Conservation (phyloP, 495 filamentous ascomycete genomes). For the Aspergillus taichungensis region DNA sequence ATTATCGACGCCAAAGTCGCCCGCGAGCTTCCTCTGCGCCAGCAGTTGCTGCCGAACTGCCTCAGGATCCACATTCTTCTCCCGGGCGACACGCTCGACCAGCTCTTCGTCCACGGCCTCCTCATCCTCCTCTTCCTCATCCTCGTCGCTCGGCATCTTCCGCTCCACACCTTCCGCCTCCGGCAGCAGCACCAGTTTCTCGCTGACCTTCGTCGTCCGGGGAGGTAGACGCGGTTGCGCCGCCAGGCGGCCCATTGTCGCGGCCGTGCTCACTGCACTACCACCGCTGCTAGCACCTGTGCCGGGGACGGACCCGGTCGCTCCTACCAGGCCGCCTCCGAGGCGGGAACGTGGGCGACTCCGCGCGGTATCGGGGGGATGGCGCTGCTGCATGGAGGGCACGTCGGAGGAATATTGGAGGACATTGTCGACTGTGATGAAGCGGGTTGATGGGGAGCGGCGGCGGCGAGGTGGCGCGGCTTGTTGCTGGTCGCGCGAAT, state of each 20-base stretch:
- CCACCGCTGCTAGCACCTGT: constrained; percentile 8
- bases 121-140: constrained; percentile 39
- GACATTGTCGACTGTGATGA: constrained; percentile 93
- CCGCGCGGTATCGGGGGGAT: constrained; percentile 52
- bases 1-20: constrained; percentile 49
- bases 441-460: constrained; percentile 53
- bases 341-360: constrained; percentile 38
- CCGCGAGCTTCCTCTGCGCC: constrained; percentile 30
- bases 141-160: constrained; percentile 29
- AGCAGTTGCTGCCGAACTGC: constrained; percentile 27
- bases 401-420: constrained; percentile 92
- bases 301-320: constrained; percentile 17
- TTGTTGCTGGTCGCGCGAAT: constrained; percentile 45
- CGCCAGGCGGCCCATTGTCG: constrained; percentile 30
- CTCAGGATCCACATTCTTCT: constrained; percentile 33
- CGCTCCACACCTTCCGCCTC: constrained; percentile 51
- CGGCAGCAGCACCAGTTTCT: constrained; percentile 92
- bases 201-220: constrained; percentile 82
- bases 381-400: constrained; percentile 84
- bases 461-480: constrained; percentile 25
- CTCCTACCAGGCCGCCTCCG: constrained; percentile 26
- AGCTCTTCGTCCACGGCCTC: constrained; percentile 43
- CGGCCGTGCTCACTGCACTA: constrained; percentile 10
- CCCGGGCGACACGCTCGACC: constrained; percentile 28
- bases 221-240: constrained; percentile 72